Conservation (phyloP, 805 yeast genomes). For the Candida berthetii region DNA sequence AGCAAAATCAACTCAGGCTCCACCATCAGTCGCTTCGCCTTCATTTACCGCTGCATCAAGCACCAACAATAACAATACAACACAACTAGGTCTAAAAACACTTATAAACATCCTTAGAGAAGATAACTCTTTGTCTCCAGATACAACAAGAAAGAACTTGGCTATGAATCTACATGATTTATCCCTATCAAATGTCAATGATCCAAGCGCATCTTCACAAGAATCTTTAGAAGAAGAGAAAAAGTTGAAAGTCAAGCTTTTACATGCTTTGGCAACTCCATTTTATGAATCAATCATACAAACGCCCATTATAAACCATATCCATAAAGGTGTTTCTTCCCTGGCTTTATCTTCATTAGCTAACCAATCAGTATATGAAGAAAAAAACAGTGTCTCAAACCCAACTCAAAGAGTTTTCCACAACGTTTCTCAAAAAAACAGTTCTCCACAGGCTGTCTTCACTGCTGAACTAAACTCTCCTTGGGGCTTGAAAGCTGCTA, state of each 20-base stretch:
- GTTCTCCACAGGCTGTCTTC: constrained; percentile 78
- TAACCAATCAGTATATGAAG: constrained; percentile 8
- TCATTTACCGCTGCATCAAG: constrained; percentile 4
- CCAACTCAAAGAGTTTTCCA: constrained; percentile 43
- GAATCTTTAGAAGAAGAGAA: constrained; percentile 7
- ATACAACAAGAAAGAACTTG: constrained; percentile 26
- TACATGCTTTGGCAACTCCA: constrained; percentile 65
- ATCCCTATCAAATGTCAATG: constrained; percentile 35
- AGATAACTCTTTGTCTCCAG: constrained; percentile 15
- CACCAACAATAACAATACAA: constrained; percentile 1
- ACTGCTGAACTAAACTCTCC: constrained; percentile 73
- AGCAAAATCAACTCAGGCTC: not conserved
- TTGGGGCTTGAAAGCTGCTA: constrained; percentile 77
- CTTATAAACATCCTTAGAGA: constrained; percentile 42
- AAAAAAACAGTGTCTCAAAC: constrained; percentile 9
- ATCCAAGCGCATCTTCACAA: not conserved
- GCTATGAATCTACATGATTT: constrained; percentile 54
- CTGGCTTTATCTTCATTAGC: constrained; percentile 23
- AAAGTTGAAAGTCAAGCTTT: constrained; percentile 31
- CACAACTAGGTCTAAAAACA: constrained; percentile 29
- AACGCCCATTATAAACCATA: constrained; percentile 13
- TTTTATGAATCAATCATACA: constrained; percentile 29
- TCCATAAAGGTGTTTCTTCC: constrained; percentile 21
- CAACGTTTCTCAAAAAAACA: constrained; percentile 62
- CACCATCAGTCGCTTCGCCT: constrained; percentile 1